These are phyloP conservation scores for Paulownia fortunei DNA, from an alignment of 257 asterid genomes.

Conservation along the genomic window DNA sequence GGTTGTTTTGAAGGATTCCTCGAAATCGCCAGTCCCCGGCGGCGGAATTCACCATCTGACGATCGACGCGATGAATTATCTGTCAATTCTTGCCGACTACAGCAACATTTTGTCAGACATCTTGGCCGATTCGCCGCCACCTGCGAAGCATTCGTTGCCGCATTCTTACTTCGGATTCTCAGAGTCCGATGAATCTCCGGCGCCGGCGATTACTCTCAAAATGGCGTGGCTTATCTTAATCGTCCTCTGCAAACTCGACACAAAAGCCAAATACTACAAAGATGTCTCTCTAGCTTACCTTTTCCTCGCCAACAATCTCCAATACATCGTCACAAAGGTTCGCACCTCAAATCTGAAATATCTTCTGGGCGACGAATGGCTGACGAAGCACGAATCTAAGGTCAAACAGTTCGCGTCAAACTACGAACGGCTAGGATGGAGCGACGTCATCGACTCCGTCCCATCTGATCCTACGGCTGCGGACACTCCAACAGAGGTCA, in stretches of 20 bases:
- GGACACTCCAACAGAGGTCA: conserved; percentile 36
- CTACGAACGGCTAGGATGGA: conserved; percentile 65
- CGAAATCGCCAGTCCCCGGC: conserved; percentile 50
- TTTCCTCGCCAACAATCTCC: conserved; percentile 71
- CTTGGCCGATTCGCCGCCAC: conserved; percentile 42
- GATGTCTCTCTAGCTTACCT: no score
- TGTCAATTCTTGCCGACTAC: conserved; percentile 59
- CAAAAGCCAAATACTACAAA: conserved; percentile 54
- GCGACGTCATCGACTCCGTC: conserved; percentile 48
- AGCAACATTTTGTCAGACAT: conserved; percentile 46
- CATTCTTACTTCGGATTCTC: conserved; percentile 43
- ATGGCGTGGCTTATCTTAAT: conserved; percentile 52
- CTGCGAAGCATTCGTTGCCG: conserved; percentile 31
- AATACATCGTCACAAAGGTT: conserved; percentile 53
- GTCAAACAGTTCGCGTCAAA: no score
- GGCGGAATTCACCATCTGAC: conserved; percentile 60
- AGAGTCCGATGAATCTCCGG: conserved; percentile 44
- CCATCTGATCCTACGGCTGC: conserved; percentile 48
- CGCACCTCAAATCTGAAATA: conserved; percentile 52
- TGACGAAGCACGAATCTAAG: no score
- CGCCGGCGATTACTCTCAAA: conserved; percentile 41
- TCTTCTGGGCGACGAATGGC: no score
- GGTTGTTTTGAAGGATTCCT: conserved; percentile 43
- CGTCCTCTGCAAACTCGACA: conserved; percentile 59
- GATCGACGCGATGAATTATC: conserved; percentile 46